phyloP scores from a whole-genome alignment of 2,329 filamentous ascomycete species.

The Monilinia aucupariae region DNA sequence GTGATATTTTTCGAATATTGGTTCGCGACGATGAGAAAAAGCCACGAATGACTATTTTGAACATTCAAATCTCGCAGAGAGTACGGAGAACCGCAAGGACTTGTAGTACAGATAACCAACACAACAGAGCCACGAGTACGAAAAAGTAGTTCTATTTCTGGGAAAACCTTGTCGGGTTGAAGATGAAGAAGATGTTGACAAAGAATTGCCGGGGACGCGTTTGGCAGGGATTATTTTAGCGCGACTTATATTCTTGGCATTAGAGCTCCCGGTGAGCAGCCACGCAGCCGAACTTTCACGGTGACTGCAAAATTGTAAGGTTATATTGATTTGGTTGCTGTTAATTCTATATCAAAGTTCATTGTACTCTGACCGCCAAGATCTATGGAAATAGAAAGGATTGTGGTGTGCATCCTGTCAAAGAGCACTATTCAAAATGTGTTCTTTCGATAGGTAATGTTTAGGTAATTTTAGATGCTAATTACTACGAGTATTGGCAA shows the following conservation, averaged over 20 bases:
- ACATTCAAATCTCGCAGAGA: not conserved
- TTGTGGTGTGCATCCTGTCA: not conserved
- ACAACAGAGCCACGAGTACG: not conserved
- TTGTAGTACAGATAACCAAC: not conserved
- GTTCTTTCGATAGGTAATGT: not conserved
- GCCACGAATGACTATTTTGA: too few relatives aligned
- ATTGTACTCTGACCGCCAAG: not conserved
- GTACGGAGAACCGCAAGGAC: not conserved
- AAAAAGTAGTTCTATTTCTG: not conserved
- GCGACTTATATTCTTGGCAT: not conserved
- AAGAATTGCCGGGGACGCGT: constrained; percentile 14
- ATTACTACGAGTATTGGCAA: not conserved
- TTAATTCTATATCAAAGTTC: not conserved
- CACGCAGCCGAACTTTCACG: too few relatives aligned
- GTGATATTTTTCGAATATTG: not conserved
- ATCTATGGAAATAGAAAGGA: not conserved
- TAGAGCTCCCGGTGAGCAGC: not conserved
- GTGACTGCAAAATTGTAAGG: too few relatives aligned
- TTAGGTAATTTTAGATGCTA: not conserved
- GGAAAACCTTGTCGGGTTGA: not conserved
- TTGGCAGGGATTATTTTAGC: constrained; percentile 4
- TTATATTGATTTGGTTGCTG: not conserved
- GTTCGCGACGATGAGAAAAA: not conserved
- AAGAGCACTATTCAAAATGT: not conserved
- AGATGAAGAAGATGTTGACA: constrained; percentile 7